A percentile compares a stretch with the other conserved stretches of the same genome.
These are phyloP conservation scores for Neoboletus subvelutipes DNA, from an alignment of 768 basidiomycete species.

Conservation along the genomic window DNA sequence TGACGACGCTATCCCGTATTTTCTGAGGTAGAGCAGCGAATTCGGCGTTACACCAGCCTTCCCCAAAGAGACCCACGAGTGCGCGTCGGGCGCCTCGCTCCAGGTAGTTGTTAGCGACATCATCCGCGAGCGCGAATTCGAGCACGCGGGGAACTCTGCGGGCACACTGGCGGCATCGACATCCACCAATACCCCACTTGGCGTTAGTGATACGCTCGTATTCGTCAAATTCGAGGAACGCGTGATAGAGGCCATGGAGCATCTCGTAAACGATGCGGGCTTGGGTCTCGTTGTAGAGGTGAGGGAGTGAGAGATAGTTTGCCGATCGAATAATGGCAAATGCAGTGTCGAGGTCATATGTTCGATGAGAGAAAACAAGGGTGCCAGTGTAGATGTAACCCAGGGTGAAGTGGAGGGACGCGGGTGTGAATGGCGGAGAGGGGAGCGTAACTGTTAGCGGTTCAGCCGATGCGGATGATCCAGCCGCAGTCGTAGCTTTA, in stretches of 20 bases:
- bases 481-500: constrained; percentile 31
- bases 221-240: constrained; percentile 74
- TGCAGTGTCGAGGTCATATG: constrained; percentile 89
- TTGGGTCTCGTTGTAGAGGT: constrained; percentile 78
- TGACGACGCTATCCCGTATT: constrained; percentile 65
- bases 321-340: constrained; percentile 88
- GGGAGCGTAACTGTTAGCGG: constrained; percentile 69
- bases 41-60: constrained; percentile 84
- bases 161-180: constrained; percentile 81
- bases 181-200: constrained; percentile 82
- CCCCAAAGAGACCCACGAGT: constrained; percentile 81
- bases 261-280: constrained; percentile 84
- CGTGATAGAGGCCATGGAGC: constrained; percentile 86
- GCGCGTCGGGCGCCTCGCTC: constrained; percentile 72
- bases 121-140: constrained; percentile 73
- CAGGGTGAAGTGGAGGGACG: constrained; percentile 90
- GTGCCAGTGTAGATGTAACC: constrained; percentile 96
- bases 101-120: constrained; percentile 72
- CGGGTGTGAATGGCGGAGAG: constrained; percentile 92
- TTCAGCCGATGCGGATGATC: constrained; percentile 35
- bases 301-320: constrained; percentile 70
- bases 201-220: constrained; percentile 74
- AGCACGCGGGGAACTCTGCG: constrained; percentile 79
- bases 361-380: constrained; percentile 86
- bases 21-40: constrained; percentile 70